phyloP scores from a whole-genome alignment of 2,329 filamentous ascomycete genomes.

The Xylaria sp. region DNA sequence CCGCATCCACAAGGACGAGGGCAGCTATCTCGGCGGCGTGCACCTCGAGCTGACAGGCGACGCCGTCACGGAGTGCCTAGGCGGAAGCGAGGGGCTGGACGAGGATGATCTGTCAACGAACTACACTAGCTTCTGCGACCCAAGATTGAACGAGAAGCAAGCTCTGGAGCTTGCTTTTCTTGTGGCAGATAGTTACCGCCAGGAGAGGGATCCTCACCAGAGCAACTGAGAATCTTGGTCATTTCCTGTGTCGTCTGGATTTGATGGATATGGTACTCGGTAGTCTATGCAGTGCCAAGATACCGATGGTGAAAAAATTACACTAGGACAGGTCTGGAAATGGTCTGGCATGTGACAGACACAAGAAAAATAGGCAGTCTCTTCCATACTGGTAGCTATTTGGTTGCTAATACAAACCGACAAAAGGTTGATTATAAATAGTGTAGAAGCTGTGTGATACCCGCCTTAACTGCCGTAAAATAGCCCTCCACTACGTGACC shows the following conservation, averaged over 20 bases:
- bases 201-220: conserved; percentile 33
- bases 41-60: conserved; percentile 96
- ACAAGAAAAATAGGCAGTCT: not conserved
- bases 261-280: not conserved
- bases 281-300: too few species aligned
- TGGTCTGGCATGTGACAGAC: not conserved
- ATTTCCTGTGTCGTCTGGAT: not conserved
- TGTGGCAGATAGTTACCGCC: conserved; percentile 77
- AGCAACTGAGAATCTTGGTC: not conserved
- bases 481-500: too few species aligned
- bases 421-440: not conserved
- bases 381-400: not conserved
- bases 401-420: not conserved
- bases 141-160: conserved; percentile 95
- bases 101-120: conserved; percentile 89
- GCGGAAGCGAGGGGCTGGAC: conserved; percentile 81
- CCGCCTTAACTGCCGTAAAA: too few species aligned
- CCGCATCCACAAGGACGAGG: conserved; percentile 78
- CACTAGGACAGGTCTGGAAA: not conserved
- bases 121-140: conserved; percentile 96
- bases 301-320: too few species aligned
- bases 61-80: conserved; percentile 92
- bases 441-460: not conserved
- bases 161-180: conserved; percentile 93
- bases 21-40: conserved; percentile 88